phyloP scores from a whole-genome alignment of 2,329 filamentous ascomycete genomes.

The Sporothrix variecibatus region DNA sequence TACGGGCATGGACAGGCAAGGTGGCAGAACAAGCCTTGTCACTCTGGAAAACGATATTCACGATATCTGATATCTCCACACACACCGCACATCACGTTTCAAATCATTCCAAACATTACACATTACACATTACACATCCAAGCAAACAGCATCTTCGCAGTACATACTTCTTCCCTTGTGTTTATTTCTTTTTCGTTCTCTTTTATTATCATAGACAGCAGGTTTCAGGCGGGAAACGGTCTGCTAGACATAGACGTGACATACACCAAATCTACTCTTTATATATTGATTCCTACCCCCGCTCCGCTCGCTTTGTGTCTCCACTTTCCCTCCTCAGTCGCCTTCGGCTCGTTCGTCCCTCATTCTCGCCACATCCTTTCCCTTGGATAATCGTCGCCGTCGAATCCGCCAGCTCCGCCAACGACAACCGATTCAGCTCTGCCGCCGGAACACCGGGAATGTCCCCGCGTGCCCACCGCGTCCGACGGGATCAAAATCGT shows the following conservation, averaged over 20 bases:
- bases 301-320: neutral
- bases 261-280: slow-evolving; percentile 18
- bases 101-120: neutral
- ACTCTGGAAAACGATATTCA: neutral
- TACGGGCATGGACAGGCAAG: neutral
- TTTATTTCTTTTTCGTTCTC: neutral
- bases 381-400: slow-evolving; percentile 62
- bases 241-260: slow-evolving; percentile 17
- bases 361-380: slow-evolving; percentile 31
- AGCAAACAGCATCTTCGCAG: neutral
- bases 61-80: slow-evolving; percentile 17
- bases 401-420: slow-evolving; percentile 63
- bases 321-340: neutral
- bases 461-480: slow-evolving; percentile 64
- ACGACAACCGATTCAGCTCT: slow-evolving; percentile 51
- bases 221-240: neutral
- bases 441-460: slow-evolving; percentile 62
- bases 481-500: slow-evolving; percentile 64
- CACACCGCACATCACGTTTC: neutral
- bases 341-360: neutral
- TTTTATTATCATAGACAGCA: slow-evolving; percentile 11
- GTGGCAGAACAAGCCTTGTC: neutral
- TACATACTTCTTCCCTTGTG: neutral
- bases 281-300: neutral
- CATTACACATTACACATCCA: neutral